Conservation (phyloP, 768 basidiomycete species). For the Serendipita sp. region DNA sequence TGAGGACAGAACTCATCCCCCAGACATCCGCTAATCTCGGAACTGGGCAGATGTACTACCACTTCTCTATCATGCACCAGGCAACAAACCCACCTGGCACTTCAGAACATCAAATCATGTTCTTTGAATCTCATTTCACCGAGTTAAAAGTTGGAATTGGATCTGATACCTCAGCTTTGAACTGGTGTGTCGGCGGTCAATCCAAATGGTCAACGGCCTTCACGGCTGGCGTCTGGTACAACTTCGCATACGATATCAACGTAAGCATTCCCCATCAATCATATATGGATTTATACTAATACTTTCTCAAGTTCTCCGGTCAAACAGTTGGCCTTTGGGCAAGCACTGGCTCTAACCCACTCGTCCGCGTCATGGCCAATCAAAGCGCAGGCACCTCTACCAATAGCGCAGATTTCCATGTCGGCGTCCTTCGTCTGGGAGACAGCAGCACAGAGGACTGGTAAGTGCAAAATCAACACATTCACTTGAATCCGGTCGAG, state of each 20-base stretch:
- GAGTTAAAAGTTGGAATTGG: constrained; percentile 44
- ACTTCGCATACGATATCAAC: constrained; percentile 51
- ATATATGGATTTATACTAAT: background rate
- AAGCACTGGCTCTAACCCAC: constrained; percentile 30
- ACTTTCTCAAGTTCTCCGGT: constrained; percentile 28
- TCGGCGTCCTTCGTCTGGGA: constrained; percentile 42
- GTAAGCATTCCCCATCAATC: constrained; percentile 19
- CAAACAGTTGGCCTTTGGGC: constrained; percentile 43
- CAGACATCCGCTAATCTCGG: constrained; percentile 39
- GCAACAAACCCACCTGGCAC: constrained; percentile 35
- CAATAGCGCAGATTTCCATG: constrained; percentile 44
- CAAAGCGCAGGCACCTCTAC: constrained; percentile 35
- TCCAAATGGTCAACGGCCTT: constrained; percentile 37
- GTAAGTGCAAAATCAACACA: constrained; percentile 7
- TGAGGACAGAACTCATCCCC: constrained; percentile 23
- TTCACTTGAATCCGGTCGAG: too few species aligned
- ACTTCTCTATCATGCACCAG: constrained; percentile 38
- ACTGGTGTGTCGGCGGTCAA: constrained; percentile 33
- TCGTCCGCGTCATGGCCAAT: constrained; percentile 34
- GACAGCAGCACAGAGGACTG: constrained; percentile 35
- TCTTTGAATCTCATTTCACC: constrained; percentile 38
- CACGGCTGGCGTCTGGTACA: constrained; percentile 40
- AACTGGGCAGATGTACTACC: constrained; percentile 36
- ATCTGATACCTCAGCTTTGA: constrained; percentile 24
- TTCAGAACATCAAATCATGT: constrained; percentile 42